Evolutionary conservation across 2,329 filamentous ascomycete species (phyloP).

Genomic region (Macrophomina pseudophaseolina): DNA sequence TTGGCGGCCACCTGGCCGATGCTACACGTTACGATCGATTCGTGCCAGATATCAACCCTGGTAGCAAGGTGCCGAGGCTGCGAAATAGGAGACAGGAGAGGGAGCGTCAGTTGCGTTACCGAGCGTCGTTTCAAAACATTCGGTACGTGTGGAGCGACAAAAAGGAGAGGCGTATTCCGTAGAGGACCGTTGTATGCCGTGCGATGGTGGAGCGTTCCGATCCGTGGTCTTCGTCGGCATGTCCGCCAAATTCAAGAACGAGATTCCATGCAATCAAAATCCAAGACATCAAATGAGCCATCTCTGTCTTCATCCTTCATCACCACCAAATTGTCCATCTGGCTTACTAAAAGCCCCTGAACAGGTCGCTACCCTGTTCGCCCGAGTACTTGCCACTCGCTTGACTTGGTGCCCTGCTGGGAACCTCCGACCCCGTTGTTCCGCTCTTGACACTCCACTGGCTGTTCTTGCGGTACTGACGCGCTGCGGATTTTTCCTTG

Average conservation of each 20-base stretch:
- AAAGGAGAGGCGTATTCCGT: conserved; percentile 6
- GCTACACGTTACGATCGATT: not conserved
- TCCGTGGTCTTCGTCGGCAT: not conserved
- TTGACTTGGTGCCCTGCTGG: conserved; percentile 19
- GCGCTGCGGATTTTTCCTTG: conserved; percentile 12
- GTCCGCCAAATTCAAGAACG: not conserved
- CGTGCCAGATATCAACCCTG: conserved; percentile 8
- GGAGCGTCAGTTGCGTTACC: not conserved
- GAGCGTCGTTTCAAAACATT: not conserved
- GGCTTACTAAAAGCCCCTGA: conserved; percentile 21
- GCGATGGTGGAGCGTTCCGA: not conserved
- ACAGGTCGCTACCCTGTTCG: conserved; percentile 20
- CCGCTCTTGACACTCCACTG: conserved; percentile 10
- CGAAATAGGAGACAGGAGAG: not conserved
- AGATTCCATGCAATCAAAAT: conserved; percentile 11
- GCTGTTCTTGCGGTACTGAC: conserved; percentile 16
- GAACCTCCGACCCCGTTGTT: conserved; percentile 1
- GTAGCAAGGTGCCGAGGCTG: not conserved
- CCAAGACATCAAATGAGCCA: conserved; percentile 12
- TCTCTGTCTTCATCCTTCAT: conserved; percentile 2
- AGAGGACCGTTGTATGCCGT: conserved; percentile 7
- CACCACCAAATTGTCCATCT: not conserved
- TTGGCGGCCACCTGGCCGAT: not conserved
- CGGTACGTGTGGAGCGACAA: not conserved
- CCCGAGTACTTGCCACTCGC: conserved; percentile 22